Percentiles rank a stretch among this genome's conserved stretches.
These are phyloP conservation scores for Pleodorina starrii DNA, from an alignment of 139 green algal genomes.

Conservation along the genomic window DNA sequence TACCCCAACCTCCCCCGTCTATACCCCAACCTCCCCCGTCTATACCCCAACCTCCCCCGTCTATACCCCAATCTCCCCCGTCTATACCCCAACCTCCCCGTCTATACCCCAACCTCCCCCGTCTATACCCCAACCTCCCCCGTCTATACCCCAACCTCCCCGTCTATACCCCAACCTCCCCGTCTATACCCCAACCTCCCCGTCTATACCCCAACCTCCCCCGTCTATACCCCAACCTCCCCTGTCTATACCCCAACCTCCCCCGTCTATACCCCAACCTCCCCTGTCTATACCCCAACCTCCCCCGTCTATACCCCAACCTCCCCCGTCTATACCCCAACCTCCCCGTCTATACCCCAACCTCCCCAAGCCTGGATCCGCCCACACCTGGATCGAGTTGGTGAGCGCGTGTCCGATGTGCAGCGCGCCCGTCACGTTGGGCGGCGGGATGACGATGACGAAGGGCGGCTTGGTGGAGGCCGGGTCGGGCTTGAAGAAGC, in stretches of 20 bases:
- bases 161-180: no score
- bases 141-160: no score
- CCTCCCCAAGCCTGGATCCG: no score
- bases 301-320: neutral
- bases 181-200: no score
- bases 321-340: neutral
- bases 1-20: no score
- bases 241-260: neutral
- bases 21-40: no score
- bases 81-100: no score
- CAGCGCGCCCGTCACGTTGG: conserved; percentile 98
- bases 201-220: no score
- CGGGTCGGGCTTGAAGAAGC: conserved; percentile 91
- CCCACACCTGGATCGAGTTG: conserved; percentile 77
- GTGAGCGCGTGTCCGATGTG: conserved; percentile 98
- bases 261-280: neutral
- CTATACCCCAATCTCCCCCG: no score
- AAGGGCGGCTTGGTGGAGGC: conserved; percentile 80
- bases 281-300: neutral
- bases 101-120: no score
- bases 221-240: neutral
- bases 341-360: neutral
- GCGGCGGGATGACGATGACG: conserved; percentile 97
- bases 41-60: no score
- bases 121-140: no score